A percentile compares a stretch with the other conserved stretches of the same genome.
Evolutionary conservation across 2,329 filamentous ascomycete species (phyloP).

Genomic region (Zymoseptoria ardabiliae): DNA sequence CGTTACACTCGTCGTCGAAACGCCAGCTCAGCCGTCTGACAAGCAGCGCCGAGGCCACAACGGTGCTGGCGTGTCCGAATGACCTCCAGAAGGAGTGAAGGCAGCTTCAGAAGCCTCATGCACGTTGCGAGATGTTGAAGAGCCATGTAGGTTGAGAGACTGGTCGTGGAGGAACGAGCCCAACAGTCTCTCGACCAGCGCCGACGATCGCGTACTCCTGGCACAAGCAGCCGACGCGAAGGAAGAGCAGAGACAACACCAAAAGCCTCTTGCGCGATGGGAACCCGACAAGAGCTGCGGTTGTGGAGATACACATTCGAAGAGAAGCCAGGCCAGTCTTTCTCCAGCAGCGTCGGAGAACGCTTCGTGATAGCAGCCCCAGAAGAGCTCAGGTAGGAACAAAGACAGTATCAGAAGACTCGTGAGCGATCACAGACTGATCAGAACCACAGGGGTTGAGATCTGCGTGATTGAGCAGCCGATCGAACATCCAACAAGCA

Average conservation of each 20-base stretch:
- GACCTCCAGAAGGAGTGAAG: not conserved
- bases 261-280: no score
- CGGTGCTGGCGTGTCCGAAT: not conserved
- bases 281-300: no score
- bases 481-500: not conserved
- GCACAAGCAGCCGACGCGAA: no score
- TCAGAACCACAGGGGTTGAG: not conserved
- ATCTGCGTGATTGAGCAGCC: not conserved
- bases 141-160: not conserved
- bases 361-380: not conserved
- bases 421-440: not conserved
- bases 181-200: no score
- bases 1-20: not conserved
- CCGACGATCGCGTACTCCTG: no score
- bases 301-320: not conserved
- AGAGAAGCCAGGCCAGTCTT: not conserved
- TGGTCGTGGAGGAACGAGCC: no score
- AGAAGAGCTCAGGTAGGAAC: not conserved
- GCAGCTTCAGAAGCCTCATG: not conserved
- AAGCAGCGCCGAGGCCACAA: not conserved
- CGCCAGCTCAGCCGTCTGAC: not conserved
- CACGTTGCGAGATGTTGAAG: not conserved
- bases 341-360: not conserved
- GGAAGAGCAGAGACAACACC: no score
- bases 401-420: not conserved